Evolutionary conservation across 106 monocot genomes (phyloP).

Genomic region (Allium sativum): DNA sequence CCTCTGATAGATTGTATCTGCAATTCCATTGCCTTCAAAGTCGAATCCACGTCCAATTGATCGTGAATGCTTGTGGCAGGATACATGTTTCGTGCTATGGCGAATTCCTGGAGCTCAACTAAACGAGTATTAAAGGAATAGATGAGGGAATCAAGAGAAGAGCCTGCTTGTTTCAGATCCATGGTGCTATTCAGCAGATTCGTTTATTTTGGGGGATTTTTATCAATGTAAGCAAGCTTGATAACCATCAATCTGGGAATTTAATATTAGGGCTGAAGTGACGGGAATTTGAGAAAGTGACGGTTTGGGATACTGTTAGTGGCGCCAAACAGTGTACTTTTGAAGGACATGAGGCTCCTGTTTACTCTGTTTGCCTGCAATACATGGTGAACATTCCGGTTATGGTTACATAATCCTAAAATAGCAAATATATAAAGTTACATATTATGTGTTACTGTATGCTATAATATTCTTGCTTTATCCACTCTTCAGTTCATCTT

Average conservation of each 20-base stretch:
- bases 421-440: too few species aligned
- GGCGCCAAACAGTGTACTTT: conserved; percentile 33
- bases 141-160: conserved; percentile 64
- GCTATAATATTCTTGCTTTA: conserved; percentile 1
- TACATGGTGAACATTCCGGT: conserved; percentile 74
- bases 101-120: conserved; percentile 71
- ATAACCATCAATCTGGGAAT: conserved; percentile 59
- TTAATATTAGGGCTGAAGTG: too few species aligned
- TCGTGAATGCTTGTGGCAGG: conserved; percentile 50
- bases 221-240: conserved; percentile 74
- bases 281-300: too few species aligned
- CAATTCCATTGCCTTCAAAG: conserved; percentile 62
- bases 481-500: conserved; percentile 80
- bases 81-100: conserved; percentile 85
- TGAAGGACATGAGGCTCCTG: conserved; percentile 41
- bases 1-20: conserved; percentile 65
- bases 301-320: conserved; percentile 63
- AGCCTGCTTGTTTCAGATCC: conserved; percentile 66
- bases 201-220: conserved; percentile 76
- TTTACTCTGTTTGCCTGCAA: conserved; percentile 44
- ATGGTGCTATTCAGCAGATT: too few species aligned
- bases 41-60: conserved; percentile 46
- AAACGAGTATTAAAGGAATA: conserved; percentile 63
- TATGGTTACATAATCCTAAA: too few species aligned
- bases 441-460: neutral